Conservation (phyloP, 2,329 filamentous ascomycete genomes). For the Colletotrichum echinochloae region DNA sequence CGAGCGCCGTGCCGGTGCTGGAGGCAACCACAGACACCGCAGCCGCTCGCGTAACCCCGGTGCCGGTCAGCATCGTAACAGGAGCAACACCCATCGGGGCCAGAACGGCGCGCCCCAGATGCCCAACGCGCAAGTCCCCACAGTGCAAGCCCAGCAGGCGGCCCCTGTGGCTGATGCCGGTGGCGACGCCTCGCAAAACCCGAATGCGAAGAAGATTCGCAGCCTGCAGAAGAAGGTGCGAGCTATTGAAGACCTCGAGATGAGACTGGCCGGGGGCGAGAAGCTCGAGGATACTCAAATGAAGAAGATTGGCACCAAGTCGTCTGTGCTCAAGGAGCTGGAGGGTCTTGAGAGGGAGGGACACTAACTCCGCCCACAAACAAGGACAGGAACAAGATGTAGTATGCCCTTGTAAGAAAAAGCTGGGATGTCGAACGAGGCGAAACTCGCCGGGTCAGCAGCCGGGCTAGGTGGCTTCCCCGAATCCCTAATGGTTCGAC, state of each 20-base stretch:
- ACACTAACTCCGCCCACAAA: not conserved
- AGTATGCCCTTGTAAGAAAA: not conserved
- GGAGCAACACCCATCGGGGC: constrained; percentile 61
- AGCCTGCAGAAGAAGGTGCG: constrained; percentile 96
- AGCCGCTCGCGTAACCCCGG: constrained; percentile 67
- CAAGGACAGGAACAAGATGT: not conserved
- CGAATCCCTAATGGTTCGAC: constrained; percentile 5
- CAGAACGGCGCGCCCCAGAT: constrained; percentile 44
- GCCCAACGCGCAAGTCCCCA: constrained; percentile 44
- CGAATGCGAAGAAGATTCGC: constrained; percentile 94
- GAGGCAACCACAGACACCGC: constrained; percentile 57
- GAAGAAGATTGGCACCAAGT: constrained; percentile 96
- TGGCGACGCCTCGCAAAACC: constrained; percentile 66
- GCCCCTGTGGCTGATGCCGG: constrained; percentile 45
- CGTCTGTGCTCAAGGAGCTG: constrained; percentile 85
- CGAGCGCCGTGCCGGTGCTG: constrained; percentile 68
- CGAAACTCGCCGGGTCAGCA: not conserved
- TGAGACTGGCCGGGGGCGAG: constrained; percentile 93
- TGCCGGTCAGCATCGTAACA: constrained; percentile 61
- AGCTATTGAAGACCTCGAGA: constrained; percentile 97
- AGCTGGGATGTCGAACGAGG: not conserved
- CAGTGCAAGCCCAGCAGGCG: constrained; percentile 45
- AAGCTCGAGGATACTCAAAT: constrained; percentile 98
- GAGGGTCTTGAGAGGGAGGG: constrained; percentile 61
- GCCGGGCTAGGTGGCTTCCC: not conserved